These are phyloP conservation scores for Huntiella abstrusa DNA, from an alignment of 2,329 filamentous ascomycete species.

Conservation along the genomic window DNA sequence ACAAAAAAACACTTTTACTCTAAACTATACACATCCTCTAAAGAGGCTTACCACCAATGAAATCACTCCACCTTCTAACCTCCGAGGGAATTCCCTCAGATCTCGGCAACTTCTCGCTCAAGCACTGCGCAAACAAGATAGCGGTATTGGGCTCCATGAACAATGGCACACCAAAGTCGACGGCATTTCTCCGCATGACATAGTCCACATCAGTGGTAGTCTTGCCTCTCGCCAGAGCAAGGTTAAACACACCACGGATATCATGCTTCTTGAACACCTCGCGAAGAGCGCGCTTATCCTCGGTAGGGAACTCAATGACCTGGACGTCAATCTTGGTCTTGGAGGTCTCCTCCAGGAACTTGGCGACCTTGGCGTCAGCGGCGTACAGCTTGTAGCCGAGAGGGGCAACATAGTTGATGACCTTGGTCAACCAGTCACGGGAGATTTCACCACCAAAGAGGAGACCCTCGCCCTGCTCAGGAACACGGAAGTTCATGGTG, in stretches of 20 bases:
- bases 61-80: conserved; percentile 88
- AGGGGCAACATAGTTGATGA: conserved; percentile 73
- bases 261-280: conserved; percentile 96
- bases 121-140: conserved; percentile 86
- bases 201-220: conserved; percentile 85
- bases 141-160: conserved; percentile 99
- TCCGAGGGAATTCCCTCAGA: conserved; percentile 75
- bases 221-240: conserved; percentile 68
- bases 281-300: conserved; percentile 84
- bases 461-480: conserved; percentile 84
- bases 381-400: conserved; percentile 91
- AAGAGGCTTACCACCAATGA: conserved; percentile 71
- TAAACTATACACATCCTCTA: conserved; percentile 24
- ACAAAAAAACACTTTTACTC: background rate
- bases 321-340: conserved; percentile 56
- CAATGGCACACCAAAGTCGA: conserved; percentile 91
- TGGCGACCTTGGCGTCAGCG: conserved; percentile 63
- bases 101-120: conserved; percentile 88
- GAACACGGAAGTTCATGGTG: conserved; percentile 88
- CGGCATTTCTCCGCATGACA: conserved; percentile 85
- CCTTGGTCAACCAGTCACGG: conserved; percentile 51
- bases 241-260: conserved; percentile 88
- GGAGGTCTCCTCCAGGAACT: conserved; percentile 54
- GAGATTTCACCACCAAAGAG: conserved; percentile 74
- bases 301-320: conserved; percentile 89